Evolutionary conservation across 2,329 filamentous ascomycete species (phyloP), one percentile per base, ranked within the genome.

Genomic region (Aplosporella prunicola): DNA sequence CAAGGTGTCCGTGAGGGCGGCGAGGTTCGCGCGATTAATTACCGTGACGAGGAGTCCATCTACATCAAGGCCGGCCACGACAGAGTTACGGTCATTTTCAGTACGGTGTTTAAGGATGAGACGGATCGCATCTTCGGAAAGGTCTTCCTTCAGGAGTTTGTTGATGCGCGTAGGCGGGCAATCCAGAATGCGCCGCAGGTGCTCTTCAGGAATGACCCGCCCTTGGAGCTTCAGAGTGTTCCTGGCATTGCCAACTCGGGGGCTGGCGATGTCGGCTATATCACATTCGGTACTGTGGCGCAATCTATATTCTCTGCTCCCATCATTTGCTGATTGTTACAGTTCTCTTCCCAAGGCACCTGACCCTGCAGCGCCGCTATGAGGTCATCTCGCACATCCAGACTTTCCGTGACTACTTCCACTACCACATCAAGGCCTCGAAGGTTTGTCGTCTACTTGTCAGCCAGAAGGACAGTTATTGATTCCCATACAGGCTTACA

Each of bases 321-420:
- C n/a, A n/a, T n/a, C n/a, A 9, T 25, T 5, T 39, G 39, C 51
- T 58, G 26, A 60, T 32, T 7, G 6, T 1, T 16, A 1, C 31
- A 93, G 91, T 96, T 32, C 74, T 98, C 28, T 98, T 98, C 69
- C 89, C 91, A 31, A 81, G 91, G 47, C 93, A 99, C 63, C 71
- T 99, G 47, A 89, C 87, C 10, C 78, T 79, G 10, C 86, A 95
- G 62, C 78, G 87, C 57, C 85, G 93, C 67, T 81, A 84, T 43
- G 88, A 95, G 48, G 88, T 93, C 58, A 98, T 99, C 51, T 95
- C 88, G 34, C 93, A 98, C 61, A 96, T 99, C 53, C 93, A 99
- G 66, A 99, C 91, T 10, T 98, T 98, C 83, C 84, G 91, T 49
- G 91, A 98, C 59, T 98, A 98, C 65, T 98, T 99, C 72, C 91